phyloP scores from a whole-genome alignment of 345 rosid species.

The Bruguiera parviflora region DNA sequence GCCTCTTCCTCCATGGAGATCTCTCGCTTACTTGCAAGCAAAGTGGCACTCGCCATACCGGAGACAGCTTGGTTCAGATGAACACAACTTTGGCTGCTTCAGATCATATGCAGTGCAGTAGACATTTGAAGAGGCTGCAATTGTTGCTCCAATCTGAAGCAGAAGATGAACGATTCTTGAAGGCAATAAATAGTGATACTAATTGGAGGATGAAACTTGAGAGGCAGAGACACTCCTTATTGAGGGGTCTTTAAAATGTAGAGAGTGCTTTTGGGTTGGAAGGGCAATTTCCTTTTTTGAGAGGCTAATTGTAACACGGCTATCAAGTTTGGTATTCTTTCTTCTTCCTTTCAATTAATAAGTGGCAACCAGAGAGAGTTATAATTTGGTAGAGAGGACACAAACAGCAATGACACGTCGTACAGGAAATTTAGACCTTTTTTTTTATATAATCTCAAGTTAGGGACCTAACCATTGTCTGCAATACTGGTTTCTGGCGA shows the following conservation, averaged over 20 bases:
- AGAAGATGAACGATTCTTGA: slow-evolving; percentile 48
- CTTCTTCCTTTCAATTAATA: slow-evolving; percentile 20
- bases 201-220: slow-evolving; percentile 51
- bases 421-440: not conserved
- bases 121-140: slow-evolving; percentile 67
- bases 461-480: slow-evolving; percentile 2
- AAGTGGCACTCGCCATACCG: slow-evolving; percentile 76
- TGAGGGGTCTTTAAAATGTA: slow-evolving; percentile 37
- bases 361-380: slow-evolving; percentile 23
- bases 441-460: not conserved
- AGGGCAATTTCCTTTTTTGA: slow-evolving; percentile 25
- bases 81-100: slow-evolving; percentile 23
- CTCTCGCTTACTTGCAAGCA: slow-evolving; percentile 72
- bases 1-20: slow-evolving; percentile 98
- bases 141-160: slow-evolving; percentile 50
- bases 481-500: slow-evolving; percentile 7
- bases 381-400: slow-evolving; percentile 20
- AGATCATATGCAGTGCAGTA: slow-evolving; percentile 56
- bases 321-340: slow-evolving; percentile 19
- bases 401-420: slow-evolving; percentile 15
- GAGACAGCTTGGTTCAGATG: slow-evolving; percentile 46
- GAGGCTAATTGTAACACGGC: slow-evolving; percentile 42
- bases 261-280: slow-evolving; percentile 26
- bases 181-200: slow-evolving; percentile 40
- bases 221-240: slow-evolving; percentile 41